Base-by-base conservation (phyloP, 2,329 filamentous ascomycete species). In the Pseudopyricularia javanii region DNA sequence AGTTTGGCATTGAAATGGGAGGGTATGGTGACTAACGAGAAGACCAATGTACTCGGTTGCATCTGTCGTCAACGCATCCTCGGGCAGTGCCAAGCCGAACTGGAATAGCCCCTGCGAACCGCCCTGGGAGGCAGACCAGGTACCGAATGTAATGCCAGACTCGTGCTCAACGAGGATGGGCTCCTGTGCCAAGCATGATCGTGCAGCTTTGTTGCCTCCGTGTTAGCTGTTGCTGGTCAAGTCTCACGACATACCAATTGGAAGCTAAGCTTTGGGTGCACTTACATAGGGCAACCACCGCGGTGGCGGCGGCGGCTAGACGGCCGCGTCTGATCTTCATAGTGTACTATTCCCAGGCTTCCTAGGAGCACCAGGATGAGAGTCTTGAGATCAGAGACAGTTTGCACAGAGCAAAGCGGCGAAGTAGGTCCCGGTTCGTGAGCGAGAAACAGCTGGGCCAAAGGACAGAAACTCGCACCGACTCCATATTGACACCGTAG, bases 1-100 rank as follows among this genome's bases (percentile, higher is more conserved):
- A 5, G 24, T 43, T 11, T 22, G 43, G 26, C 14, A 8, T 8
- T 47, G 49, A 37, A 14, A 24, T 3, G 11, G 33, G 30, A 7
- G 15, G 22, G 11, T 40, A 9, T 5, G 11, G 17, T n/a, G 51
- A 53, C 71, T 58, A 57, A 81, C 79, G 49, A 82, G 65, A 50
- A 78, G 71, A 35, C 80, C 80, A 54, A 83, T 77, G 58, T 81
- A 82, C 60, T 83, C 80, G 47, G 67, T 71, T 5, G 72, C 69
- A 51, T 75, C 71, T 22, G 62, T 70, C 0, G 66, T 71, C 47
- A 73, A 56, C 2, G 75, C 75, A 60, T 73, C 65, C 15, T 63
- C 58, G 5, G 79, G 79, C 15, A 83, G 66, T 2, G 74, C 75
- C 51, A 83, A 59, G 59, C 80, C 80, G 50, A 77, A 78, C 50